Conservation (phyloP, 2,329 filamentous ascomycete species). For the Fragosphaeria purpurea region DNA sequence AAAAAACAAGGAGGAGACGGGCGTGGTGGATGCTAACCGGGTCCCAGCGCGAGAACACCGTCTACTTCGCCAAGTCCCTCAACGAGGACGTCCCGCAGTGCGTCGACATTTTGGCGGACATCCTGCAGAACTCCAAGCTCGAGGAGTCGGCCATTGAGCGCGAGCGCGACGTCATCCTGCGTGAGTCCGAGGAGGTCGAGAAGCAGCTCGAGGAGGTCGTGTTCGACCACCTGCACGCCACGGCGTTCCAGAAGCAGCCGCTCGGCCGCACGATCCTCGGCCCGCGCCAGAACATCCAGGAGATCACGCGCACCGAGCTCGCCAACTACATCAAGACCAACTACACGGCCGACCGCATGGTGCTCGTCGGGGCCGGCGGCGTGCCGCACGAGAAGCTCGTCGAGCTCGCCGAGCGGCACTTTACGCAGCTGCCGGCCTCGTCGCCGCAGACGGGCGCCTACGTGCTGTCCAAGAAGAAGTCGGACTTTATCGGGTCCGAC, state of each 20-base stretch:
- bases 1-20: background rate
- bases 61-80: conserved; percentile 99
- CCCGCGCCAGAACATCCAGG: conserved; percentile 95
- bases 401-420: conserved; percentile 93
- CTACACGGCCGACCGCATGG: conserved; percentile 99
- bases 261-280: conserved; percentile 96
- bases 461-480: conserved; percentile 71
- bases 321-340: conserved; percentile 98
- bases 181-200: conserved; percentile 98
- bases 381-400: conserved; percentile 91
- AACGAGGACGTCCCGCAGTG: conserved; percentile 94
- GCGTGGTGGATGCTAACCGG: conserved; percentile 10
- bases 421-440: conserved; percentile 66
- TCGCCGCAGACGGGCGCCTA: conserved; percentile 66
- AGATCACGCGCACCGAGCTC: conserved; percentile 85
- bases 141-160: conserved; percentile 88
- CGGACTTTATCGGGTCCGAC: conserved; percentile 94
- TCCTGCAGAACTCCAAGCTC: conserved; percentile 98
- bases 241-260: conserved; percentile 92
- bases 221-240: conserved; percentile 97
- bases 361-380: conserved; percentile 90
- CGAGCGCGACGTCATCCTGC: conserved; percentile 95
- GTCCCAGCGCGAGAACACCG: conserved; percentile 86
- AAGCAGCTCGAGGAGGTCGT: conserved; percentile 99
- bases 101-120: conserved; percentile 97